Evolutionary conservation across 108 stramenopile genomes (phyloP), one percentile per base, ranked within the genome.

Genomic region (Cylindrotheca closterium): DNA sequence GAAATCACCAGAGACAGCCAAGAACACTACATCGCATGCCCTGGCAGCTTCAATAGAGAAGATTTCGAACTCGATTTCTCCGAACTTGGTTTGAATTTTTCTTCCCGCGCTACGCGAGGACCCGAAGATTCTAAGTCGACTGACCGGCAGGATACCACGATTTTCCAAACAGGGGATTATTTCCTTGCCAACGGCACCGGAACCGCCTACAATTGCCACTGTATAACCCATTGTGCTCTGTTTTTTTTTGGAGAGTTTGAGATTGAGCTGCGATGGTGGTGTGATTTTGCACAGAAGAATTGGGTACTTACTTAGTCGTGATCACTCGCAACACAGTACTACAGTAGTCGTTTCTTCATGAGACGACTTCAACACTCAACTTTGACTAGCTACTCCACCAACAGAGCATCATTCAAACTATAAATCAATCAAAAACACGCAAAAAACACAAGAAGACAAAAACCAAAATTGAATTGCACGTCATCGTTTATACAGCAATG

Each of bases 151-250:
- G 63, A 91, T 81, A 7, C 69, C 49, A 18, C 32, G 7, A 25
- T 15, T 55, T 58, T 92, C 91, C 54, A 99, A 71, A 50, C 84
- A 85, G n/a, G 84, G 71, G 23, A 94, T 81, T 55, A 99, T 92
- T 76, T 99, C 98, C 67, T 94, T 91, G 2, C 98, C 98, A 12
- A 99, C 98, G 46, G 98, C 98, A n/a, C 98, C 98, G 5, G 98
- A 96, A 30, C 96, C 96, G 30, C 98, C 98, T 23, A 97, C 96
- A 59, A 98, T 89, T 30, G 91, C 98, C 30, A 98, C 95, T 8
- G 71, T 86, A 63, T 79, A 83, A 31, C 48, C 48, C 48, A 63
- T 53, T 15, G 45, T 42, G 37, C 15, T 10, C 15, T 42, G 37
- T 7, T 42, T 42, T 7, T 42, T 42, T 7, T 42, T 42, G 10